Conservation (phyloP, 495 filamentous ascomycete genomes). For the Penicillium samsonianum region DNA sequence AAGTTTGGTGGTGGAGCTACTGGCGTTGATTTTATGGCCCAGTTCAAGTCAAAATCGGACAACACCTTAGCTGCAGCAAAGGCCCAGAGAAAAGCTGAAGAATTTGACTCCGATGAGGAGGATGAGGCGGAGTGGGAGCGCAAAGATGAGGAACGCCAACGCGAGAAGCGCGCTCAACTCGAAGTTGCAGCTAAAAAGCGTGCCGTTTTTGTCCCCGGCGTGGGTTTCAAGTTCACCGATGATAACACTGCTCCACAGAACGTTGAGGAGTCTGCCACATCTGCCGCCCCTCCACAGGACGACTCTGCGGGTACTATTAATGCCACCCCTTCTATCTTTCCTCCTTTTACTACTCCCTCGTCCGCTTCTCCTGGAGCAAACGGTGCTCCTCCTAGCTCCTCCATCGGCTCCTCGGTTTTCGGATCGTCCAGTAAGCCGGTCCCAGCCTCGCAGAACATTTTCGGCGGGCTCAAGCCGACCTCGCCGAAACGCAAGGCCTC, state of each 20-base stretch:
- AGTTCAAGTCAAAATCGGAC: conserved; percentile 40
- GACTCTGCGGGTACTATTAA: too few species aligned
- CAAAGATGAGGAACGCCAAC: conserved; percentile 48
- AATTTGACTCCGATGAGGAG: conserved; percentile 58
- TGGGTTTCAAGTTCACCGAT: conserved; percentile 41
- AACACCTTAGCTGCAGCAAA: conserved; percentile 43
- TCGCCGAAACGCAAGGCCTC: conserved; percentile 25
- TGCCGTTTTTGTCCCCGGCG: conserved; percentile 43
- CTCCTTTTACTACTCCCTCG: not conserved
- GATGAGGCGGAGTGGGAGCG: conserved; percentile 53
- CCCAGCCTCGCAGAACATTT: conserved; percentile 54
- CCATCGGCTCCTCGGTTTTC: conserved; percentile 22
- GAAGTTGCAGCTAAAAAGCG: conserved; percentile 35
- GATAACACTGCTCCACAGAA: conserved; percentile 14
- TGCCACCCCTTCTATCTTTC: not conserved
- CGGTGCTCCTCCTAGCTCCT: conserved; percentile 8
- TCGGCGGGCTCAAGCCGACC: conserved; percentile 51
- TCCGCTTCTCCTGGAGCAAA: not conserved
- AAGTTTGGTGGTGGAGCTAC: conserved; percentile 7
- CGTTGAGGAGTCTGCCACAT: conserved; percentile 10
- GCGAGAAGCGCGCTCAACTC: conserved; percentile 42
- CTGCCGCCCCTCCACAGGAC: conserved; percentile 3
- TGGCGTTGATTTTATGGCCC: conserved; percentile 37
- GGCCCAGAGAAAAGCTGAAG: conserved; percentile 55
- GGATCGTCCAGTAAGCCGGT: conserved; percentile 28